A percentile compares a stretch with the other conserved stretches of the same genome.
These are phyloP conservation scores for Saccharomycopsis fibuligera DNA, from an alignment of 805 yeast species.

Conservation along the genomic window DNA sequence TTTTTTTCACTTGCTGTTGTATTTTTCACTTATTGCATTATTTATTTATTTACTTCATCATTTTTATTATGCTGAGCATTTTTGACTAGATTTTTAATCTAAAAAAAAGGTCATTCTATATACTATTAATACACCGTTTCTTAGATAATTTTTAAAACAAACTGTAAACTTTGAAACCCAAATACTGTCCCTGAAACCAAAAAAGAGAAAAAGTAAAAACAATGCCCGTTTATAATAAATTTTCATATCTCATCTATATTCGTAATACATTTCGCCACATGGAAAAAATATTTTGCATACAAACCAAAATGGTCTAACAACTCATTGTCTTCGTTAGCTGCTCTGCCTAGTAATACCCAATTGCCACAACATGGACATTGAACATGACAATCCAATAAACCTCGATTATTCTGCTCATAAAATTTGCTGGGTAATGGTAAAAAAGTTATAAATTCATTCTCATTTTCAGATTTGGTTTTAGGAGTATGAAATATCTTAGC, in stretches of 20 bases:
- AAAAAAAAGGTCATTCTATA: neutral
- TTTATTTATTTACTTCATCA: neutral
- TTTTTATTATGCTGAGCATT: too few relatives aligned
- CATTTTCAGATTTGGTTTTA: neutral
- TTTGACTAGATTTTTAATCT: too few relatives aligned
- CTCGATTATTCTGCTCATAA: slow-evolving; percentile 2
- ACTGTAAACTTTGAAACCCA: too few relatives aligned
- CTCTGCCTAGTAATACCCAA: slow-evolving; percentile 16
- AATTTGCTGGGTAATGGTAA: slow-evolving; percentile 11
- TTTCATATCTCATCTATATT: neutral
- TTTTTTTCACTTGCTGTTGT: neutral
- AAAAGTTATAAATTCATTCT: neutral
- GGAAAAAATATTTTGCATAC: slow-evolving; percentile 15
- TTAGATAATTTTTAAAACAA: too few relatives aligned
- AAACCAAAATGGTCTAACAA: slow-evolving; percentile 11
- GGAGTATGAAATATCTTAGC: neutral
- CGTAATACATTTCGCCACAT: slow-evolving; percentile 4
- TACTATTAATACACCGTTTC: too few relatives aligned
- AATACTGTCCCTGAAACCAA: too few relatives aligned
- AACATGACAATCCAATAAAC: slow-evolving; percentile 7
- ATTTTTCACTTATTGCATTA: neutral
- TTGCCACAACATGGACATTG: slow-evolving; percentile 9
- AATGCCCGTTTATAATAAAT: neutral
- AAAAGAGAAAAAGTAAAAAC: neutral
- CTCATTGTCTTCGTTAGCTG: slow-evolving; percentile 1